phyloP scores from a whole-genome alignment of 768 basidiomycete genomes.

The Gymnopilus junonius region DNA sequence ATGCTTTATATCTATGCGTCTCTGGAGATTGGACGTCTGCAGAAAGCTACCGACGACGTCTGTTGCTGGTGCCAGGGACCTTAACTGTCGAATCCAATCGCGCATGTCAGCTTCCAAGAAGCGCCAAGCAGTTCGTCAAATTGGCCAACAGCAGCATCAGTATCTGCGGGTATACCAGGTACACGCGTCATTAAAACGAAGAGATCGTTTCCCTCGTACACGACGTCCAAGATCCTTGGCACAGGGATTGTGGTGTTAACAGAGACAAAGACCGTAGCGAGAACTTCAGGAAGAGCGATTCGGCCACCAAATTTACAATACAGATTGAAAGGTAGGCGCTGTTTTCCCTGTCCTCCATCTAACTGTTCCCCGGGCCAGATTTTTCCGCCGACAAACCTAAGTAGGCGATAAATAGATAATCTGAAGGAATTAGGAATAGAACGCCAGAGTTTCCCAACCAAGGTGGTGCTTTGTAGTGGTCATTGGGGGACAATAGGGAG shows the following conservation, averaged over 20 bases:
- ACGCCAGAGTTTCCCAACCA: background rate
- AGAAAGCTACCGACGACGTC: background rate
- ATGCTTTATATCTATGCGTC: background rate
- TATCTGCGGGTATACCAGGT: background rate
- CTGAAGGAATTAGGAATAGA: background rate
- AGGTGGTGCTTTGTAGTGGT: background rate
- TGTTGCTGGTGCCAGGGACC: background rate
- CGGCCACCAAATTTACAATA: background rate
- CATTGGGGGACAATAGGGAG: too few relatives aligned
- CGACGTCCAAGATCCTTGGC: background rate
- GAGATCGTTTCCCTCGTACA: background rate
- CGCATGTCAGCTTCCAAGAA: background rate
- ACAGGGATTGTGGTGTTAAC: slow-evolving; percentile 1
- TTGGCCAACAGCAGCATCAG: background rate
- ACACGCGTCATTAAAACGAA: slow-evolving; percentile 1
- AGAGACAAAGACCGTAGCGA: background rate
- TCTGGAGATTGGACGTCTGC: background rate
- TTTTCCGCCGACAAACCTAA: background rate
- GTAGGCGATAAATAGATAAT: background rate
- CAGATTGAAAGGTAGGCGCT: background rate
- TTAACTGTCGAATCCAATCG: background rate
- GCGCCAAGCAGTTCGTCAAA: background rate
- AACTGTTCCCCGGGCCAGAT: background rate
- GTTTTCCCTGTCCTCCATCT: background rate
- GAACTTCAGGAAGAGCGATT: background rate